A percentile compares a stretch with the other conserved stretches of the same genome.
phyloP scores from a whole-genome alignment of 164 flowering plant species.

The Cinnamomum chago region DNA sequence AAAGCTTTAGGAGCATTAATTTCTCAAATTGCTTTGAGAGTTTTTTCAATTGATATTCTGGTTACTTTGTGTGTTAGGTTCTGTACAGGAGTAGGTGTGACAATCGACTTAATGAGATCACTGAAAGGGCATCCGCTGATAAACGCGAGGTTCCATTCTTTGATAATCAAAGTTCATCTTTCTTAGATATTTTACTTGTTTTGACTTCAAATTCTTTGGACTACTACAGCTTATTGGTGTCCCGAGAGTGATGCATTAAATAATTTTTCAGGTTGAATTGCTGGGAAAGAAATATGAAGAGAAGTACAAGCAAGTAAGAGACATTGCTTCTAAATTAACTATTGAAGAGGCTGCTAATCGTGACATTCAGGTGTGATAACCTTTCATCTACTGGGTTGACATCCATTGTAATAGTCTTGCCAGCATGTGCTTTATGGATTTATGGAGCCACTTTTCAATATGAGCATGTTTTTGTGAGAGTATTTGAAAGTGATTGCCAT shows the following conservation, averaged over 20 bases:
- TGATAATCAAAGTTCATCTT: background rate
- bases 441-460: background rate
- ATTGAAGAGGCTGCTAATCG: slow-evolving; percentile 89
- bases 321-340: slow-evolving; percentile 79
- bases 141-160: slow-evolving; percentile 69
- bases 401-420: background rate
- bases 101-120: slow-evolving; percentile 83
- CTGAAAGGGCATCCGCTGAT: slow-evolving; percentile 80
- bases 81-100: slow-evolving; percentile 91
- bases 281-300: slow-evolving; percentile 88
- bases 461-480: background rate
- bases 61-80: slow-evolving; percentile 41
- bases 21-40: background rate
- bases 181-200: background rate
- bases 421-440: background rate
- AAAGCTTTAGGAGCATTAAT: background rate
- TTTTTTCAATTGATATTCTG: background rate
- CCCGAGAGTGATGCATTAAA: background rate
- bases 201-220: background rate
- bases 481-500: background rate
- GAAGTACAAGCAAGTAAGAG: slow-evolving; percentile 87
- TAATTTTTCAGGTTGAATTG: slow-evolving; percentile 58
- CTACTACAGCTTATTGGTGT: background rate
- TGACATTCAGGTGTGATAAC: slow-evolving; percentile 64
- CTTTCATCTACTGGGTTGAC: background rate